Evolutionary conservation across 225 moss, liverwort and hornwort species (phyloP), one percentile per base, ranked within the genome.

Genomic region (Bryoerythrophyllum caledonicum): DNA sequence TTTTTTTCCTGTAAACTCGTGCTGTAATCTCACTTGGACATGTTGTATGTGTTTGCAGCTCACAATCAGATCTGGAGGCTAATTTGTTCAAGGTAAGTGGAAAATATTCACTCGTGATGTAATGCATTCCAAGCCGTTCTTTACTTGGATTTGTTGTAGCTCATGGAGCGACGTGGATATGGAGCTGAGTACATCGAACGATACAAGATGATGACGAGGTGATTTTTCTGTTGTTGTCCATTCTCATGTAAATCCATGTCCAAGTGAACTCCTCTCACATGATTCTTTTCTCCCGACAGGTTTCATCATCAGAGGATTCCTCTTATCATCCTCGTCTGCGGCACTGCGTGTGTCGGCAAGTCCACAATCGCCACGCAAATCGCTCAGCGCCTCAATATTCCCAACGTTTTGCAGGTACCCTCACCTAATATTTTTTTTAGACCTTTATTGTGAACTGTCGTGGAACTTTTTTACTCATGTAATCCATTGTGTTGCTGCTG

Each of bases 131-230:
- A 38, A 35, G 44, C 28, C 26, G 12, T n/a, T 37, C 41, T 25
- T 58, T 5, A 38, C 19, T 34, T 23, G 13, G 54, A 35, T 54
- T 61, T 40, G 6, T 20, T 67, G 59, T 43, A 99, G 99, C 88
- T 99, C 10, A 99, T 99, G 95, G 95, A 99, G 77, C 85, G 99
- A 66, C 95, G 99, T 76, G 93, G 93, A 60, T 99, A 88, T 67
- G 99, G 95, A 64, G 80, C 89, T 76, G 99, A 95, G 70, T 99
- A 90, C 74, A 95, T 95, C 71, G 88, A 91, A 74, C 95, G 99
- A 37, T 99, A 99, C 72, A 93, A 93, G 82, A 92, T 99, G 99
- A 99, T 99, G 99, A 99, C 99, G 76, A 93, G 95, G 97, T 99
- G n/a, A n/a, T n/a, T n/a, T n/a, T n/a, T n/a, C n/a, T 73, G 59